A percentile compares a stretch with the other conserved stretches of the same genome.
Evolutionary conservation across 23 red algal genomes (phyloP).

Genomic region (Rhodosorus marinus): DNA sequence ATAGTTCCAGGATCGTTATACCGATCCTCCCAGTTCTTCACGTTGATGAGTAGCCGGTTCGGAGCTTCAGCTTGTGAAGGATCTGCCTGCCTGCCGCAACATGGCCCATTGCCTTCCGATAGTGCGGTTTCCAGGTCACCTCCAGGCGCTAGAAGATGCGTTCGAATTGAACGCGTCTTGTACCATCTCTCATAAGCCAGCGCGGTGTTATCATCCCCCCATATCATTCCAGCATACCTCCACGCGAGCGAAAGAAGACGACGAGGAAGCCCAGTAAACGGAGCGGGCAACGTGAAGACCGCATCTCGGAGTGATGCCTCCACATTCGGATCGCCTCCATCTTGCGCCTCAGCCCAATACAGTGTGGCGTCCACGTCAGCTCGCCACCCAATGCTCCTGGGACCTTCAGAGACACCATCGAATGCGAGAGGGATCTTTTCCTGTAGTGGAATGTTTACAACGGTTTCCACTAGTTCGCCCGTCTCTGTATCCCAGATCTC

Average conservation of each 20-base stretch:
- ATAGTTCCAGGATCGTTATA: conserved; percentile 64
- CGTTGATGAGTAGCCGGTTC: conserved; percentile 1
- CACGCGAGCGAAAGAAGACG: conserved; percentile 28
- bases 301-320: conserved; percentile 48
- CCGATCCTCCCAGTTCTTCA: conserved; percentile 75
- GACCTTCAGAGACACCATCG: conserved; percentile 52
- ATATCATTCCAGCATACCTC: conserved; percentile 52
- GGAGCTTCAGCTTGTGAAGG: neutral
- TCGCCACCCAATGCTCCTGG: conserved; percentile 70
- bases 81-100: too few relatives aligned
- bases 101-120: neutral
- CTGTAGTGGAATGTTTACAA: conserved; percentile 66
- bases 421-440: conserved; percentile 72
- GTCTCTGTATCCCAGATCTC: conserved; percentile 40
- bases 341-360: conserved; percentile 76
- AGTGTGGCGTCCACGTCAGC: conserved; percentile 35
- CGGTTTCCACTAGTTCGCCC: conserved; percentile 10
- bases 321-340: conserved; percentile 64
- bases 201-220: conserved; percentile 54
- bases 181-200: conserved; percentile 64
- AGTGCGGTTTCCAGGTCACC: neutral
- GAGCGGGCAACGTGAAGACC: conserved; percentile 43
- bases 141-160: conserved; percentile 51
- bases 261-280: conserved; percentile 28
- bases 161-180: conserved; percentile 55